These are phyloP conservation scores for Xylaria sp. DNA, from an alignment of 2,329 filamentous ascomycete species.

Conservation along the genomic window DNA sequence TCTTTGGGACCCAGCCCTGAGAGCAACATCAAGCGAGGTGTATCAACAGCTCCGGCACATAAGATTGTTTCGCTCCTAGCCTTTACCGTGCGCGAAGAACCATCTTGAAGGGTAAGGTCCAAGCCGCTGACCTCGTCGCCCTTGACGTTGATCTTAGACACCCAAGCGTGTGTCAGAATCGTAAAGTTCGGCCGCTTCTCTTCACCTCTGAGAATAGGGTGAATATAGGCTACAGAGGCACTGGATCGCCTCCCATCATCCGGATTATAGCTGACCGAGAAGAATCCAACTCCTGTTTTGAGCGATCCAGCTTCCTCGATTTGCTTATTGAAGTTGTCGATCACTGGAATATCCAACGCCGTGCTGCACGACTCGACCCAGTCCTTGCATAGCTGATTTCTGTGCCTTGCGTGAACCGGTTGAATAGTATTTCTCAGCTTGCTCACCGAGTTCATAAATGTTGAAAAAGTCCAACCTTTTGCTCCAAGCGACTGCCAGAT, in stretches of 20 bases:
- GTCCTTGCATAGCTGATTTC: constrained; percentile 91
- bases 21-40: constrained; percentile 72
- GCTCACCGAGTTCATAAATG: constrained; percentile 82
- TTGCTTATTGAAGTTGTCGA: constrained; percentile 87
- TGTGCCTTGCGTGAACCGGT: constrained; percentile 84
- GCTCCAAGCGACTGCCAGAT: constrained; percentile 86
- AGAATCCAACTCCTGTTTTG: constrained; percentile 84
- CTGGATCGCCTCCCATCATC: constrained; percentile 86
- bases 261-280: constrained; percentile 90
- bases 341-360: constrained; percentile 81
- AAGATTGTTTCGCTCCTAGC: constrained; percentile 82
- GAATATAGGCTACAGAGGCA: constrained; percentile 91
- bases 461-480: constrained; percentile 87
- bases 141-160: constrained; percentile 79
- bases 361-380: constrained; percentile 85
- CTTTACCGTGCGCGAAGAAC: constrained; percentile 64
- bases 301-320: constrained; percentile 79
- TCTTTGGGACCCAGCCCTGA: constrained; percentile 66
- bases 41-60: constrained; percentile 83
- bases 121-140: constrained; percentile 78
- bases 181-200: constrained; percentile 87
- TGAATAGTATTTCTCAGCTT: constrained; percentile 90
- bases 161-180: constrained; percentile 87
- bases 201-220: constrained; percentile 85
- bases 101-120: constrained; percentile 68